Evolutionary conservation across 148 eudicot genomes (phyloP).

Genomic region (Cornus suecica): DNA sequence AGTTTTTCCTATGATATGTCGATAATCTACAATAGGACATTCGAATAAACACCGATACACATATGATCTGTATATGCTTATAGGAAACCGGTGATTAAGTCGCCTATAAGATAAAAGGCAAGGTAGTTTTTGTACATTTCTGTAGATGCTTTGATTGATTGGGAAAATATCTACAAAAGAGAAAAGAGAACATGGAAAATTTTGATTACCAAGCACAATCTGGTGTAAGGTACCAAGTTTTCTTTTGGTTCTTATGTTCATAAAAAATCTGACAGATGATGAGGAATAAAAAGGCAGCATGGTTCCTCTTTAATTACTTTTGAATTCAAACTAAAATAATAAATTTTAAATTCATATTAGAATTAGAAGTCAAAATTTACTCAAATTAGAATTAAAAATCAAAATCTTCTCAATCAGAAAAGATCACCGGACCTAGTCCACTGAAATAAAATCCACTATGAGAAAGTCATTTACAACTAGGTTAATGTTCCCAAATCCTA

Average conservation of each 20-base stretch:
- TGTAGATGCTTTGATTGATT: background rate
- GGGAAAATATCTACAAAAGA: background rate
- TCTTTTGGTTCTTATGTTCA: background rate
- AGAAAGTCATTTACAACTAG: too few relatives aligned
- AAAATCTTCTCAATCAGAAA: too few relatives aligned
- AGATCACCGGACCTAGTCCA: too few relatives aligned
- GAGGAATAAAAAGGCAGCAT: background rate
- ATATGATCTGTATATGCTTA: background rate
- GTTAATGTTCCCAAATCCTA: too few relatives aligned
- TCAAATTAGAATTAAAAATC: too few relatives aligned
- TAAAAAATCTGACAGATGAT: background rate
- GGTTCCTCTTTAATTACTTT: background rate
- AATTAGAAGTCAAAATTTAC: too few relatives aligned
- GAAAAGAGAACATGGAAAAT: background rate
- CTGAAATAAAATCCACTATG: too few relatives aligned
- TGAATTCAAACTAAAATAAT: too few relatives aligned
- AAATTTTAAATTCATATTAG: too few relatives aligned
- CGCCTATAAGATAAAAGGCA: background rate
- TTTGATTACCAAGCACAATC: background rate
- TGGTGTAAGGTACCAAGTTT: background rate
- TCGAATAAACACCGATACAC: constrained; percentile 4
- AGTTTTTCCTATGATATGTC: constrained; percentile 15
- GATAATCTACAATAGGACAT: background rate
- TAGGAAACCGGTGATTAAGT: background rate
- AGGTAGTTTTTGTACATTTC: background rate